A percentile compares a stretch with the other conserved stretches of the same genome.
These are phyloP conservation scores for Phytophthora hybrid DNA, from an alignment of 352 stramenopile genomes.

Conservation along the genomic window DNA sequence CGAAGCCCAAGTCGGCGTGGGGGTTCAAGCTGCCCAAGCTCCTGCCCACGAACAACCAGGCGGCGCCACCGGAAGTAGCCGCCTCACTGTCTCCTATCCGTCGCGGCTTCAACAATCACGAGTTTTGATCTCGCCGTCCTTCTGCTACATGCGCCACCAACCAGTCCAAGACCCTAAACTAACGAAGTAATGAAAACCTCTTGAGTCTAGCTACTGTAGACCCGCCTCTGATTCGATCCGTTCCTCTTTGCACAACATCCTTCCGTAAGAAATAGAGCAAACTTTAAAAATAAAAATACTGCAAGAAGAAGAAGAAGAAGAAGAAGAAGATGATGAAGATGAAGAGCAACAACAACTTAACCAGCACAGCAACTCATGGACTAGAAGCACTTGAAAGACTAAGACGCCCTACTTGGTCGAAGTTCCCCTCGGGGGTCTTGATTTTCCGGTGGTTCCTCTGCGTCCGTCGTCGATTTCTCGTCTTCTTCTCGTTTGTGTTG, in stretches of 20 bases:
- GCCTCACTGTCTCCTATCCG: conserved; percentile 48
- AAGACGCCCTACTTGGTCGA: not conserved
- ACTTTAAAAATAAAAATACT: not conserved
- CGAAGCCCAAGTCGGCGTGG: conserved; percentile 53
- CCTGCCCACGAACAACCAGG: conserved; percentile 34
- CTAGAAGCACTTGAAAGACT: conserved; percentile 1
- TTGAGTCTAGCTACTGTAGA: conserved; percentile 8
- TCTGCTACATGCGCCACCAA: conserved; percentile 9
- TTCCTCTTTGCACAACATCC: too few species aligned
- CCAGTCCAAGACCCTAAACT: conserved; percentile 30
- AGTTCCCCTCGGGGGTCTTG: too few species aligned
- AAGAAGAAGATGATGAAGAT: conserved; percentile 9
- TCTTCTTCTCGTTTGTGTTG: conserved; percentile 8
- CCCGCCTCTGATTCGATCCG: not conserved
- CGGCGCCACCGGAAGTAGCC: conserved; percentile 32
- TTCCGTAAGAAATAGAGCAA: not conserved
- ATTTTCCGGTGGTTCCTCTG: conserved; percentile 2
- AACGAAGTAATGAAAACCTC: conserved; percentile 41
- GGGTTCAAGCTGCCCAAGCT: conserved; percentile 55
- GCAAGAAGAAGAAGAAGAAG: not conserved
- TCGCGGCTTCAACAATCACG: conserved; percentile 56
- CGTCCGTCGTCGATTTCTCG: not conserved
- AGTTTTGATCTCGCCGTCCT: conserved; percentile 54
- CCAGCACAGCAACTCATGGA: conserved; percentile 11
- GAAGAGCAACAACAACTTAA: conserved; percentile 19